A percentile compares a stretch with the other conserved stretches of the same genome.
Conservation (phyloP, 73 alveolate species). For the Blepharisma stoltei region DNA sequence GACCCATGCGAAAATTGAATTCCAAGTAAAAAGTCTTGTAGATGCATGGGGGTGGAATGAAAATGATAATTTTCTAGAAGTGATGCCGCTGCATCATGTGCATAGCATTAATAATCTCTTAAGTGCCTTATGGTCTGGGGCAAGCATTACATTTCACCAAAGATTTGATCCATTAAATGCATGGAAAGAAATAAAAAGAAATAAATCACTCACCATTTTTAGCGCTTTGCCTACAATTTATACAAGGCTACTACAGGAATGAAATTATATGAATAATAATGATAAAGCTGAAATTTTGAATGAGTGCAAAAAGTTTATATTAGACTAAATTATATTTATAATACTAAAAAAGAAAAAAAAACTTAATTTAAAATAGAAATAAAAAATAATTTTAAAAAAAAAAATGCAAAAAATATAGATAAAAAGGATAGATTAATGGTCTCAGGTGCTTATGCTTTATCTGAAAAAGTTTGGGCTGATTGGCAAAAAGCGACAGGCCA, state of each 20-base stretch:
- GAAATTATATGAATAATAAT: not conserved
- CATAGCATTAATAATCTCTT: constrained; percentile 40
- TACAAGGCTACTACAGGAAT: constrained; percentile 12
- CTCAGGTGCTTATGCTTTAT: constrained; percentile 41
- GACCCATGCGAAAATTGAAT: constrained; percentile 22
- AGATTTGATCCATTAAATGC: constrained; percentile 27
- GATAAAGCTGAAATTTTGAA: not conserved
- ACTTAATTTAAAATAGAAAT: too few relatives aligned
- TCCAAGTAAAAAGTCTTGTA: constrained; percentile 10
- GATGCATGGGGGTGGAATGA: constrained; percentile 43
- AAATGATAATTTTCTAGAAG: constrained; percentile 16
- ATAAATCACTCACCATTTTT: constrained; percentile 10
- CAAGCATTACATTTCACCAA: not conserved
- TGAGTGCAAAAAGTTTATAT: constrained; percentile 4
- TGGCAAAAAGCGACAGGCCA: constrained; percentile 35
- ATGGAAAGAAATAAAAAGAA: constrained; percentile 26
- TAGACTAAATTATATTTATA: too few relatives aligned
- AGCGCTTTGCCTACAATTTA: constrained; percentile 50
- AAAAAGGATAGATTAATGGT: constrained; percentile 44
- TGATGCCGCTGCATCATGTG: constrained; percentile 47
- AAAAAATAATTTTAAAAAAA: too few relatives aligned
- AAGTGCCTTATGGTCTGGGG: constrained; percentile 36
- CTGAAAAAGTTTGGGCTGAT: constrained; percentile 25
- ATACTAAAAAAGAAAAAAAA: too few relatives aligned
- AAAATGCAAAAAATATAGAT: too few relatives aligned